Percentiles rank a stretch among this genome's conserved stretches.
Conservation (phyloP, 768 basidiomycete species). For the Rhodocollybia butyracea region DNA sequence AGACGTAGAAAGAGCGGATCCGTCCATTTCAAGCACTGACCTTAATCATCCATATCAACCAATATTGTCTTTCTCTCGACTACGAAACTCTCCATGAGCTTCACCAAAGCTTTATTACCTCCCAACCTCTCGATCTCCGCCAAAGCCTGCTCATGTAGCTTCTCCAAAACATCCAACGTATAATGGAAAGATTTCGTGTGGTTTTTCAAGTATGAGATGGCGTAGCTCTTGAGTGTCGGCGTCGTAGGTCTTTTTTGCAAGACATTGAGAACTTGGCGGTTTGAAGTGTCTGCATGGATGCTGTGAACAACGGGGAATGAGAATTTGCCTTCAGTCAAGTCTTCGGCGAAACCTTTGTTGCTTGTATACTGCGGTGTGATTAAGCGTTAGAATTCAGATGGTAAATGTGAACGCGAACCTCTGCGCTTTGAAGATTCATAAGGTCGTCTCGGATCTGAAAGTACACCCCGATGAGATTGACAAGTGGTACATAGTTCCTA, state of each 20-base stretch:
- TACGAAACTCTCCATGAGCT: slow-evolving; percentile 51
- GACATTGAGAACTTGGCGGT: slow-evolving; percentile 82
- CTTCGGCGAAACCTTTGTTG: slow-evolving; percentile 89
- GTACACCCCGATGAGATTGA: slow-evolving; percentile 91
- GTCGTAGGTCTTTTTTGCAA: slow-evolving; percentile 86
- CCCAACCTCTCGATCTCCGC: slow-evolving; percentile 72
- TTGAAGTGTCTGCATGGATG: slow-evolving; percentile 72
- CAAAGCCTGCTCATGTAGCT: slow-evolving; percentile 63
- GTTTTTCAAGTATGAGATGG: slow-evolving; percentile 73
- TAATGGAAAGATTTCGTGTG: slow-evolving; percentile 87
- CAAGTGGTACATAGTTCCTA: slow-evolving; percentile 89
- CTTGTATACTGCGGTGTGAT: slow-evolving; percentile 59
- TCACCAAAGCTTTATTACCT: slow-evolving; percentile 65
- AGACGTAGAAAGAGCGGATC: too few relatives aligned
- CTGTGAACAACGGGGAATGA: slow-evolving; percentile 94
- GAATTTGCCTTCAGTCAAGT: slow-evolving; percentile 95
- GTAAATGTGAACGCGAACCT: slow-evolving; percentile 45
- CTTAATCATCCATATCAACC: too few relatives aligned
- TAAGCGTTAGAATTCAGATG: background rate
- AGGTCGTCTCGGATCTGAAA: slow-evolving; percentile 98
- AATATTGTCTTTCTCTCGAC: slow-evolving; percentile 21
- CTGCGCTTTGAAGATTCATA: slow-evolving; percentile 87
- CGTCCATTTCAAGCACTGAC: too few relatives aligned
- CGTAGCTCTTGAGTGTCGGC: slow-evolving; percentile 75
- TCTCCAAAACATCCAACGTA: slow-evolving; percentile 65